phyloP scores from a whole-genome alignment of 495 filamentous ascomycete species.

The Penicillium odoratum region DNA sequence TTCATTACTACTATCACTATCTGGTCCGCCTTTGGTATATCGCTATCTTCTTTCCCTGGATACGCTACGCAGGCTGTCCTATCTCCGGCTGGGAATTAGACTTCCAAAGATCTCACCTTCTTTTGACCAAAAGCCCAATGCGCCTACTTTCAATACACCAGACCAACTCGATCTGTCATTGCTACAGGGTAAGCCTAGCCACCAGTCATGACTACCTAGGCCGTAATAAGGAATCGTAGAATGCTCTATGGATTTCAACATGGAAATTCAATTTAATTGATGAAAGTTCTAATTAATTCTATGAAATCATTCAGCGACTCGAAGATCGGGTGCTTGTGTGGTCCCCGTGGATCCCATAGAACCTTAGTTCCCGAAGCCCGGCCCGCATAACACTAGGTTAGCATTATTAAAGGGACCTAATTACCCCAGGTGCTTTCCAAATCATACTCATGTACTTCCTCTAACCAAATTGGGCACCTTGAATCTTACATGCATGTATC shows the following conservation, averaged over 20 bases:
- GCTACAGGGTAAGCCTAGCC: neutral
- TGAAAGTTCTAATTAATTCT: too few species aligned
- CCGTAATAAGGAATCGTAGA: neutral
- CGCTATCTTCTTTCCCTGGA: neutral
- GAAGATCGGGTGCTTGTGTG: neutral
- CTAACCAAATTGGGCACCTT: too few species aligned
- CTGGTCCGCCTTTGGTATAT: neutral
- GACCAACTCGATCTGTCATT: too few species aligned
- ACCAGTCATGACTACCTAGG: neutral
- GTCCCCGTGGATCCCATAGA: neutral
- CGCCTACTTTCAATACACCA: neutral
- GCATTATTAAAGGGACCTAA: neutral
- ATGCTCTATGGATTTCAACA: neutral
- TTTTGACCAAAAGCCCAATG: neutral
- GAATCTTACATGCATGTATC: too few species aligned
- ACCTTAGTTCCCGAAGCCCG: conserved; percentile 14
- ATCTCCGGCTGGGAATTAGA: neutral
- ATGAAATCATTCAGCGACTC: too few species aligned
- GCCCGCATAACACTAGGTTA: conserved; percentile 23
- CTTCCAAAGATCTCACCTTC: neutral
- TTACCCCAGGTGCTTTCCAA: neutral
- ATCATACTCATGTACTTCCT: too few species aligned
- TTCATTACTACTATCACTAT: conserved; percentile 8
- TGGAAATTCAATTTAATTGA: neutral
- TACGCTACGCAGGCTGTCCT: neutral